These are phyloP conservation scores for Naganishia onofrii DNA, from an alignment of 768 basidiomycete genomes.

Conservation along the genomic window DNA sequence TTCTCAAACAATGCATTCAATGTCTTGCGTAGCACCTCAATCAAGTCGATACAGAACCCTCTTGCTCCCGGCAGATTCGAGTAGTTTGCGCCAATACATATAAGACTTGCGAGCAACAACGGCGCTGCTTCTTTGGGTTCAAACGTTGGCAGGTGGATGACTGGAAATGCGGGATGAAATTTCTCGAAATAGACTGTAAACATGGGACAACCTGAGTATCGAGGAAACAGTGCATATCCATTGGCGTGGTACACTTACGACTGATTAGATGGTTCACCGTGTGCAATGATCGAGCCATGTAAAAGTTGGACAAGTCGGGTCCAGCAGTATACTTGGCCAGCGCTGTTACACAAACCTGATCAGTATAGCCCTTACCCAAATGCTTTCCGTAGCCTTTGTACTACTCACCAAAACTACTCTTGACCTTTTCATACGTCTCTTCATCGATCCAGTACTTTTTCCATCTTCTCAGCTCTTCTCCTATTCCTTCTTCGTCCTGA, in stretches of 20 bases:
- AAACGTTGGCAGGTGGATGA: slow-evolving; percentile 28
- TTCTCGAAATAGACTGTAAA: slow-evolving; percentile 24
- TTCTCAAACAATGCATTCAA: slow-evolving; percentile 28
- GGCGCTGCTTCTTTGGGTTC: slow-evolving; percentile 22
- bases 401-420: slow-evolving; percentile 28
- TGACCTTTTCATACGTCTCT: slow-evolving; percentile 18
- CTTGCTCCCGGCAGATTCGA: slow-evolving; percentile 23
- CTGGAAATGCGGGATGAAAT: slow-evolving; percentile 24
- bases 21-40: slow-evolving; percentile 27
- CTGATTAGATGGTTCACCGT: slow-evolving; percentile 29
- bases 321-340: slow-evolving; percentile 25
- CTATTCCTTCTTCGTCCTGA: slow-evolving; percentile 16
- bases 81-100: slow-evolving; percentile 26
- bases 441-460: slow-evolving; percentile 27
- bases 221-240: background rate
- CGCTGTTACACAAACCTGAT: slow-evolving; percentile 1
- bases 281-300: slow-evolving; percentile 25
- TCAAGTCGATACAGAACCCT: slow-evolving; percentile 26
- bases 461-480: slow-evolving; percentile 11
- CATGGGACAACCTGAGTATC: background rate
- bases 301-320: slow-evolving; percentile 26
- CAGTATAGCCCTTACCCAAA: background rate
- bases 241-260: background rate
- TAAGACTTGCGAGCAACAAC: slow-evolving; percentile 20
- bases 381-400: no score